Conservation (phyloP, 768 basidiomycete species). For the Lactifluus echinatus region DNA sequence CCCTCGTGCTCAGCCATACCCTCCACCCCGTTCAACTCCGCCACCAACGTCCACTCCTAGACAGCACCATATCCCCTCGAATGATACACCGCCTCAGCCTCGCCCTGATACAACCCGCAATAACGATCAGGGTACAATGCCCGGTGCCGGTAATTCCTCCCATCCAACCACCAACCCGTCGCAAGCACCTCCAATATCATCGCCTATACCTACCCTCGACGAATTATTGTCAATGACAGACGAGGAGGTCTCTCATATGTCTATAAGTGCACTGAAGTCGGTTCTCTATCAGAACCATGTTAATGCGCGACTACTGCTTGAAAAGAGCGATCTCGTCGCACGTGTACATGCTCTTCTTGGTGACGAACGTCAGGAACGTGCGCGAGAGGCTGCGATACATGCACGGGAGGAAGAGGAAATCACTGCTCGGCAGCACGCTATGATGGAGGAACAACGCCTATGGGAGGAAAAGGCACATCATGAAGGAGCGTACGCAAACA, state of each 20-base stretch:
- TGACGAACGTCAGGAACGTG: conserved; percentile 50
- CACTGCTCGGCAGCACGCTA: conserved; percentile 14
- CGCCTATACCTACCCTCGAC: conserved; percentile 50
- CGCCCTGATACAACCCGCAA: neutral
- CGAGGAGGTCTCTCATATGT: conserved; percentile 48
- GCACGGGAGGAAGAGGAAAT: conserved; percentile 23
- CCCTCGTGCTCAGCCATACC: conserved; percentile 18
- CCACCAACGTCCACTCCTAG: conserved; percentile 8
- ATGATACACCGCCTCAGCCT: neutral
- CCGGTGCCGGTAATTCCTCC: neutral
- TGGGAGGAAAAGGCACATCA: conserved; percentile 24
- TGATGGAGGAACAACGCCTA: conserved; percentile 25
- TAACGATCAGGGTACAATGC: neutral
- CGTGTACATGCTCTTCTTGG: conserved; percentile 59
- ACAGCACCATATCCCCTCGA: neutral
- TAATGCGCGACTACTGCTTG: conserved; percentile 57
- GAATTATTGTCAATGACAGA: conserved; percentile 55
- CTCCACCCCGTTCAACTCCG: conserved; percentile 18
- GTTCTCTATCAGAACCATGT: conserved; percentile 76
- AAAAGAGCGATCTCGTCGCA: conserved; percentile 76
- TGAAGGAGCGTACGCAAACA: conserved; percentile 2
- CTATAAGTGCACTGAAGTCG: conserved; percentile 65
- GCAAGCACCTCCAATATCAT: conserved; percentile 17
- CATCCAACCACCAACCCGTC: neutral
- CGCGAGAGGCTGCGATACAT: conserved; percentile 37